Base-by-base conservation (phyloP, 1,284 basidiomycete genomes). In the Bothia castanella region DNA sequence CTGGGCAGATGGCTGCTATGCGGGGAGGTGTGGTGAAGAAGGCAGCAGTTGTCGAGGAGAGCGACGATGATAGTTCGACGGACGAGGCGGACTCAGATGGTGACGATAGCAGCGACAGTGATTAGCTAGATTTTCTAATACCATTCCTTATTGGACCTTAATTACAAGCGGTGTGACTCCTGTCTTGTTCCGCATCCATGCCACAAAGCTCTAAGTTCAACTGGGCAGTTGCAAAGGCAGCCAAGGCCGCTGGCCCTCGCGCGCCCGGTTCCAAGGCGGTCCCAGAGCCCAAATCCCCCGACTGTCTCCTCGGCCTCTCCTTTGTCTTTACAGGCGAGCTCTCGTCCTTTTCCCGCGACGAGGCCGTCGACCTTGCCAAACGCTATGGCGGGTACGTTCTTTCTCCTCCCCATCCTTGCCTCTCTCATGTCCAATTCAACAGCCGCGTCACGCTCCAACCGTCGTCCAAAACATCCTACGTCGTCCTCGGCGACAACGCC, bases 1-100 rank as follows among this genome's bases (percentile, higher is more conserved):
- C 95, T 4, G 97, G 97, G 4, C 97, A 99, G 75, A 97, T 99
- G 94, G 95, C 96, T 3, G 81, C 87, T 44, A 96, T 99, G 92
- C 85, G 92, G 47, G 97, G 97, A 6, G 89, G 87, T 14, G 69
- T 82, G 34, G 94, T 98, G 49, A 96, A 94, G 78, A 82, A 74
- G 54, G 68, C 62, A 0, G 60, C 58, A 5, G 68, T 68, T 4
- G 69, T 63, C 5, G 73, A 80, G 59, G 71, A 69, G 48, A 73
- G 75, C 12, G 78, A 76, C 13, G 72, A 78, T 4, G 74, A 78
- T 51, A 72, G 69, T 21, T 57, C 54, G 4, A 66, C 63, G 32
- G 64, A 66, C 39, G 60, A 55, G 2, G 38, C 42, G 27, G 49
- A 45, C 1, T 30, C 41, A 3, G 45, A 34, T 4, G 56, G 34